Percentiles rank a stretch among this genome's conserved stretches.
Conservation (phyloP, 768 basidiomycete species). For the Sporobolomyces phaffii region DNA sequence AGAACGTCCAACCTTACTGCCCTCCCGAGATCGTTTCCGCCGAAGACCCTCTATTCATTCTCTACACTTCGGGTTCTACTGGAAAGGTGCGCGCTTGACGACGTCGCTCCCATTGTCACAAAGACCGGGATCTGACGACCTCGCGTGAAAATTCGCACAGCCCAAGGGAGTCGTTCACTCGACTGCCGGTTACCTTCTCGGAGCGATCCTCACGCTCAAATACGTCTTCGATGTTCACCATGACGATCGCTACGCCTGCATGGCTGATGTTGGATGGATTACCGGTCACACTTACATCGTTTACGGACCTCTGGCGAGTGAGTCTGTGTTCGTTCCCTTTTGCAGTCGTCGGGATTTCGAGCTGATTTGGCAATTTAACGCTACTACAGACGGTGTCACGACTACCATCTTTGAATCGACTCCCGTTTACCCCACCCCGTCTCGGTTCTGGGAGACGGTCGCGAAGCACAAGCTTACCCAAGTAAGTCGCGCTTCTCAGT, state of each 20-base stretch:
- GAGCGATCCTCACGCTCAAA: slow-evolving; percentile 85
- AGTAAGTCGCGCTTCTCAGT: slow-evolving; percentile 53
- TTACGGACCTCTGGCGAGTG: slow-evolving; percentile 75
- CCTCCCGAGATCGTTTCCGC: slow-evolving; percentile 76
- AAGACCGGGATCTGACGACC: too few relatives aligned
- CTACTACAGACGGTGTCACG: slow-evolving; percentile 46
- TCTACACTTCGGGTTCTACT: slow-evolving; percentile 58
- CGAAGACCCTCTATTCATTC: slow-evolving; percentile 98
- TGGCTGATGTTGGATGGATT: slow-evolving; percentile 99
- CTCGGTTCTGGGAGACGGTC: slow-evolving; percentile 94
- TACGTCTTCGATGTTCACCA: slow-evolving; percentile 96
- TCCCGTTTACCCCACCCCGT: slow-evolving; percentile 90
- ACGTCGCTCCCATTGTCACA: too few relatives aligned
- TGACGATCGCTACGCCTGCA: slow-evolving; percentile 93
- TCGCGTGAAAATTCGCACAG: too few relatives aligned
- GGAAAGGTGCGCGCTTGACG: slow-evolving; percentile 35
- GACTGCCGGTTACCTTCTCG: slow-evolving; percentile 67
- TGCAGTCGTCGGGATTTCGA: too few relatives aligned
- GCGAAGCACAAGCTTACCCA: slow-evolving; percentile 89
- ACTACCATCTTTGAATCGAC: slow-evolving; percentile 84
- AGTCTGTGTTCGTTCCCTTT: too few relatives aligned
- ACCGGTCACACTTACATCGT: slow-evolving; percentile 75
- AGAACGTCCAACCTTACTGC: slow-evolving; percentile 78
- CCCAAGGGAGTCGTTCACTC: slow-evolving; percentile 86
- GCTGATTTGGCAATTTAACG: too few relatives aligned